phyloP scores from a whole-genome alignment of 345 rosid genomes.

The Corymbia maculata region DNA sequence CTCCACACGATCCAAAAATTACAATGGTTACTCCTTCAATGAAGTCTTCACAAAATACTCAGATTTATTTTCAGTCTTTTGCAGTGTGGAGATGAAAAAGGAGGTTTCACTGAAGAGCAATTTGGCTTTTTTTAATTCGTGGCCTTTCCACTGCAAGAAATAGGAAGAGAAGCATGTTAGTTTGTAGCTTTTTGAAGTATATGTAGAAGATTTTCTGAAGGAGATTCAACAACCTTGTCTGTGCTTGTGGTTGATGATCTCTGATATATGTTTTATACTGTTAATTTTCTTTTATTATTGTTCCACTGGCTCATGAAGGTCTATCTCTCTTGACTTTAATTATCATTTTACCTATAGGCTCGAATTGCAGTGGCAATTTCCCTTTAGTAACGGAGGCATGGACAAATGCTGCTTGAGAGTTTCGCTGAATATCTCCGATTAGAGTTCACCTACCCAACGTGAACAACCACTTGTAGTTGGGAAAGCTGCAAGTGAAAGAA shows the following conservation, averaged over 20 bases:
- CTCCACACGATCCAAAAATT: too few species aligned
- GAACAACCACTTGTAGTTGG: neutral
- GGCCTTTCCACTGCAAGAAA: too few species aligned
- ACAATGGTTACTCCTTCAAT: too few species aligned
- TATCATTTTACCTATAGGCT: too few species aligned
- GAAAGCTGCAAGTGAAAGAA: neutral
- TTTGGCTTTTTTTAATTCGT: too few species aligned
- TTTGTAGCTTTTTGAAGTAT: neutral
- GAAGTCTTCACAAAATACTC: too few species aligned
- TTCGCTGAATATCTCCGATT: neutral
- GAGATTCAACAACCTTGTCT: neutral
- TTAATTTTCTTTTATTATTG: too few species aligned
- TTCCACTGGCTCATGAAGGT: neutral
- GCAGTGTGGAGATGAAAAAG: too few species aligned
- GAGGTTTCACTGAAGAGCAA: too few species aligned
- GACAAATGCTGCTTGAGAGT: neutral
- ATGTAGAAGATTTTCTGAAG: neutral
- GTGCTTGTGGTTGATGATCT: neutral
- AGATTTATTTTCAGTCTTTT: too few species aligned
- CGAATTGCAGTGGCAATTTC: neutral
- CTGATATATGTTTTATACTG: too few species aligned
- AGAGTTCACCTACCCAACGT: neutral
- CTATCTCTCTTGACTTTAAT: neutral
- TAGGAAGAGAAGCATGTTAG: too few species aligned
- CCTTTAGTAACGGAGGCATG: neutral